These are phyloP conservation scores for Juglanconis sp. DNA, from an alignment of 2,329 filamentous ascomycete genomes.

Conservation along the genomic window DNA sequence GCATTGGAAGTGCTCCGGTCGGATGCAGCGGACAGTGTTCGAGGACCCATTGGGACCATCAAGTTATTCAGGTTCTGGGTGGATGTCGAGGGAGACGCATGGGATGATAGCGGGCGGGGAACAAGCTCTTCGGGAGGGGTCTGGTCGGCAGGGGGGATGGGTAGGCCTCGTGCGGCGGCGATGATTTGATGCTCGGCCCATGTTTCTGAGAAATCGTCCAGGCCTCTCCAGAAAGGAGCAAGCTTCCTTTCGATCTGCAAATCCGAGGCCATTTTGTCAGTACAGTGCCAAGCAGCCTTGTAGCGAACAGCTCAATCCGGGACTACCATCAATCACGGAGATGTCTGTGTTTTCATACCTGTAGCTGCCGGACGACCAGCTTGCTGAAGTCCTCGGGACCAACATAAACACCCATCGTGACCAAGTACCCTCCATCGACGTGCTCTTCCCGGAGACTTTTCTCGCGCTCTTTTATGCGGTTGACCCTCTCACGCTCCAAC, in stretches of 20 bases:
- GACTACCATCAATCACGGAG: not conserved
- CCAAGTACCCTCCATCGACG: constrained; percentile 90
- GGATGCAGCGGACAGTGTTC: constrained; percentile 76
- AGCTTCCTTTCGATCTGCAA: constrained; percentile 82
- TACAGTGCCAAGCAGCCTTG: not conserved
- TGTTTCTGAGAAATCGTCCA: constrained; percentile 81
- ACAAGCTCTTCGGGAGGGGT: constrained; percentile 67
- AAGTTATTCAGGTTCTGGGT: constrained; percentile 66
- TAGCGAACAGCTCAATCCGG: not conserved
- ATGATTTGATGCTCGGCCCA: constrained; percentile 97
- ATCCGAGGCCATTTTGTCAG: not conserved
- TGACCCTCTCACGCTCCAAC: constrained; percentile 74
- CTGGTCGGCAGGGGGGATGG: constrained; percentile 80
- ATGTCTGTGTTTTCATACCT: constrained; percentile 52
- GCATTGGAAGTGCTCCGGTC: constrained; percentile 63
- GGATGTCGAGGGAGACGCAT: constrained; percentile 47
- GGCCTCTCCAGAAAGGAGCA: constrained; percentile 91
- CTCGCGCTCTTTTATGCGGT: constrained; percentile 79
- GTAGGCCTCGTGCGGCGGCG: constrained; percentile 78
- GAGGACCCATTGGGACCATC: constrained; percentile 73
- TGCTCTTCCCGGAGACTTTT: constrained; percentile 87
- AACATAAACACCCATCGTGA: constrained; percentile 91
- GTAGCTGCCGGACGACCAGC: constrained; percentile 78
- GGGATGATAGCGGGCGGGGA: constrained; percentile 42
- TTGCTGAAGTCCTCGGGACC: constrained; percentile 94